phyloP scores from a whole-genome alignment of 2,329 filamentous ascomycete species.

The Talaromyces sp. region DNA sequence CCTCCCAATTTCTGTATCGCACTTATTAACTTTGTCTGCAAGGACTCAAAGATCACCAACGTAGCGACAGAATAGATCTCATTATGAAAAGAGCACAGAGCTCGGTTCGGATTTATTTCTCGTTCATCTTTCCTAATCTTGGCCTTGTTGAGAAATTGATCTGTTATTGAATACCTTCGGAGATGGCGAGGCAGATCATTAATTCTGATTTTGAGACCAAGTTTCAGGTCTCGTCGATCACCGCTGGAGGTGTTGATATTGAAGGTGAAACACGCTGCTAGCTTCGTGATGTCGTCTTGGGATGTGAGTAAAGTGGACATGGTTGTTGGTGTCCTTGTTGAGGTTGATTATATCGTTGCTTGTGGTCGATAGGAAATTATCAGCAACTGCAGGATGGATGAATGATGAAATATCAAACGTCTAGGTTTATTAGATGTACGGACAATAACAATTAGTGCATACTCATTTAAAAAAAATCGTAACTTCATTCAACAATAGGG shows the following conservation, averaged over 20 bases:
- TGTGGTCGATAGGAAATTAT: background rate
- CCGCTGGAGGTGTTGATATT: background rate
- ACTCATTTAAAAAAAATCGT: background rate
- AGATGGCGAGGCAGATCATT: conserved; percentile 2
- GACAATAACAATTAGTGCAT: background rate
- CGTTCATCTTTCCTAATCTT: background rate
- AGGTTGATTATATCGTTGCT: no score
- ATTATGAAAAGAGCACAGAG: background rate
- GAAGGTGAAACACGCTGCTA: background rate
- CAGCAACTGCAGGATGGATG: background rate
- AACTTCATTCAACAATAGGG: background rate
- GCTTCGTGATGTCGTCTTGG: background rate
- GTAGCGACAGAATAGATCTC: background rate
- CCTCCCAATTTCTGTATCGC: background rate
- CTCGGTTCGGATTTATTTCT: background rate
- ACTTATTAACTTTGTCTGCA: background rate
- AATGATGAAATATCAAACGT: background rate
- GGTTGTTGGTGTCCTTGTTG: background rate
- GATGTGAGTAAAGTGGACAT: conserved; percentile 1
- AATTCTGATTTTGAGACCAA: background rate
- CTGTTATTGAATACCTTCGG: background rate
- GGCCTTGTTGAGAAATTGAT: background rate
- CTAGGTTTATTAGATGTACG: no score
- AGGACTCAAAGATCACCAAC: background rate
- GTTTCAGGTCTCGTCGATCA: background rate